Base-by-base conservation (phyloP, 495 filamentous ascomycete species). In the Talaromyces trachyspermus region DNA sequence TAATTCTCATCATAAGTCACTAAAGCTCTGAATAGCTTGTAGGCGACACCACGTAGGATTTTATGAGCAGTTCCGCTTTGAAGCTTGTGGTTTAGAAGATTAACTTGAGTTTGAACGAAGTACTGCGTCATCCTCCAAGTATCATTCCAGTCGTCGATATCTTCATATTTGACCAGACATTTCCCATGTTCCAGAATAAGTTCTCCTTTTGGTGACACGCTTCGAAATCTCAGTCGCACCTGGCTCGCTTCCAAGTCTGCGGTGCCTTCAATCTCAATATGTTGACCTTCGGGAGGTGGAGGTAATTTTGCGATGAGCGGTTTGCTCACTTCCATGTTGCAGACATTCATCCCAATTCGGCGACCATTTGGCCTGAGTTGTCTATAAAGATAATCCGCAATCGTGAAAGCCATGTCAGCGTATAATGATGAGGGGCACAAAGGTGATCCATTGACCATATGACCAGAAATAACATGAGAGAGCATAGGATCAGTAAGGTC, bases 371-470 rank as follows among this genome's bases (percentile, higher is more conserved):
- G 5, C 26, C 26, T 29, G 26, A 29, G 26, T 29, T 29, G 26
- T 29, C 26, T 29, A 29, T 11, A 5, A 19, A 80, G 65, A 52
- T 85, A 86, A 19, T 88, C 76, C 50, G 73, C 80, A 33, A 86
- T 64, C 0, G 86, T 88, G 49, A 86, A 73, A n/a, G 84, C 84
- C 69, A 88, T 88, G 60, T 90, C 86, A 15, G 79, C 84, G 48
- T 87, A 88, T 1, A 89, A n/a, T n/a, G n/a, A n/a, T n/a, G n/a
- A n/a, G n/a, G n/a, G n/a, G n/a, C n/a, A n/a, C n/a, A n/a, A n/a
- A n/a, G n/a, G n/a, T n/a, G n/a, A n/a, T n/a, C n/a, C n/a, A n/a
- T n/a, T n/a, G n/a, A n/a, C n/a, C n/a, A n/a, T n/a, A n/a, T n/a
- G n/a, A n/a, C n/a, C n/a, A n/a, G n/a, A n/a, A n/a, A n/a, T n/a